Evolutionary conservation across 2,329 filamentous ascomycete species (phyloP).

Genomic region (Cephalotrichum gorgonifer): DNA sequence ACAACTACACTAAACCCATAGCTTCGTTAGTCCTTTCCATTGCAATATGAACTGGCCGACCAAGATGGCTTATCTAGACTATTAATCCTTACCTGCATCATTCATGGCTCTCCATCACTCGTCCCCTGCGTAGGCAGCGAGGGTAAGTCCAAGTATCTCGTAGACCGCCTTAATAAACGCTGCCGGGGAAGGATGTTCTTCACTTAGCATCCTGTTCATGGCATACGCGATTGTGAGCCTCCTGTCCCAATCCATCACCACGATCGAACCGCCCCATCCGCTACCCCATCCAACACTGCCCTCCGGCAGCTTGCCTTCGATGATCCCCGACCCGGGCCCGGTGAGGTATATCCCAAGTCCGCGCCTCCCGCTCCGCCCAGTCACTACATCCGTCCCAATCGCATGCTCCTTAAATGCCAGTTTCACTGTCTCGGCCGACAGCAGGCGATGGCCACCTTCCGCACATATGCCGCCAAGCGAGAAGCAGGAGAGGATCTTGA

Average conservation of each 20-base stretch:
- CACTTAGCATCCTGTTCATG: constrained; percentile 31
- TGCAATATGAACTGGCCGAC: no score
- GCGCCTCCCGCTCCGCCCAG: constrained; percentile 21
- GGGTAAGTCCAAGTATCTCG: not conserved
- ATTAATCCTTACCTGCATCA: no score
- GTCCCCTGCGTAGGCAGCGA: no score
- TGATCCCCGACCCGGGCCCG: not conserved
- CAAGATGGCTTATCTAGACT: no score
- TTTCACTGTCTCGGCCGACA: constrained; percentile 30
- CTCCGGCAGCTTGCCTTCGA: constrained; percentile 14
- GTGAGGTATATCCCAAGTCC: constrained; percentile 29
- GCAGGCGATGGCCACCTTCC: constrained; percentile 18
- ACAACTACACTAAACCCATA: no score
- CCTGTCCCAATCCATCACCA: constrained; percentile 30
- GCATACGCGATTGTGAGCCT: constrained; percentile 31
- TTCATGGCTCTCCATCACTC: no score
- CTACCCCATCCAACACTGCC: constrained; percentile 28
- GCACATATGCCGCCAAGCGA: no score
- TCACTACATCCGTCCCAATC: constrained; percentile 26
- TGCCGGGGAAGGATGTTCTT: not conserved
- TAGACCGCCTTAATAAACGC: not conserved
- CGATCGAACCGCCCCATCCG: constrained; percentile 33
- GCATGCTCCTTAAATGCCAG: constrained; percentile 33
- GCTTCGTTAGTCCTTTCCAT: no score
- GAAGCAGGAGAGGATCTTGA: no score